Evolutionary conservation across 345 rosid species (phyloP), one percentile per base, ranked within the genome.

Genomic region (Anacardium occidentale): DNA sequence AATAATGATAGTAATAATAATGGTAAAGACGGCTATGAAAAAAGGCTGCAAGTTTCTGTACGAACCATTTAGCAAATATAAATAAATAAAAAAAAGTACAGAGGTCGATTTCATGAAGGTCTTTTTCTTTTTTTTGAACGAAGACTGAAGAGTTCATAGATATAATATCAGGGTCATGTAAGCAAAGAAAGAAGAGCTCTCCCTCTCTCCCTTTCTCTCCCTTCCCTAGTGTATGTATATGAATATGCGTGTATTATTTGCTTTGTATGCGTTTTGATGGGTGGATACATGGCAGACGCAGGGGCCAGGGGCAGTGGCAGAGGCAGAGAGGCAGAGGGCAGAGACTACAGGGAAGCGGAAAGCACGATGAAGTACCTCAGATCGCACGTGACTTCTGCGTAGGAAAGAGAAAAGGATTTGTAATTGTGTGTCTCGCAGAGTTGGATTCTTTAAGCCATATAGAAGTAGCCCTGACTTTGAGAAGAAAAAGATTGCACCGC

Each of bases 1-100:
- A 73, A 83, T 77, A 79, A 72, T 64, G 79, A 80, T 60, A 74
- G 42, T 55, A 62, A 77, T 69, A 73, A 76, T 78, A 77, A 75
- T 76, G 76, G 85, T 76, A 82, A 82, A 79, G 86, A 80, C 87
- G 87, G 87, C 85, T 54, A 82, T 76, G 81, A 47, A 61, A 81
- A n/a, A 82, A 69, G 76, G 68, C 79, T 71, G 79, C 70, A 64
- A 52, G n/a, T 62, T 37, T 69, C 26, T 60, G 82, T 77, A 66
- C 76, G 70, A 78, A 71, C 70, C 68, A 57, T 45, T 55, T 63
- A 42, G 62, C 24, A 26, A 37, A 57, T 32, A 18, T 1, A 29
- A 29, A 29, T 1, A 29, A 29, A 29, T 29, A 29, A 29, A 7
- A 12, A 13, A 29, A 29, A 29, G 47, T 1, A 45, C 18, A 42